phyloP scores from a whole-genome alignment of 495 filamentous ascomycete genomes.

The Daldinia concentrica region DNA sequence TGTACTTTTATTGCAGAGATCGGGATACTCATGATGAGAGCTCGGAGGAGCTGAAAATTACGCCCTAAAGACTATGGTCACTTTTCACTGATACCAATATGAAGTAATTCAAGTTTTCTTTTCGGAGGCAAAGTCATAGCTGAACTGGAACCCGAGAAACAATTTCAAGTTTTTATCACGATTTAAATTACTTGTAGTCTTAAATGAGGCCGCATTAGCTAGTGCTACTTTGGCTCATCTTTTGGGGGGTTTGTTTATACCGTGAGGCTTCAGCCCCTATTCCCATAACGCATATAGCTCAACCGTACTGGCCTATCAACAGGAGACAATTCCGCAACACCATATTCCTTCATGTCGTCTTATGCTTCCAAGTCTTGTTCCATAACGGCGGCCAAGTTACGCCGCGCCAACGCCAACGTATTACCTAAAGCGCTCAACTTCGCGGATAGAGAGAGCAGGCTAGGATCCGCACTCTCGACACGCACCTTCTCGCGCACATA shows the following conservation, averaged over 20 bases:
- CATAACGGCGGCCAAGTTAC: slow-evolving; percentile 83
- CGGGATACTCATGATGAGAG: slow-evolving; percentile 9
- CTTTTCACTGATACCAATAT: slow-evolving; percentile 27
- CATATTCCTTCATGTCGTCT: not conserved
- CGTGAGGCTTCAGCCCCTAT: not conserved
- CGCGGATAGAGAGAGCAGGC: slow-evolving; percentile 82
- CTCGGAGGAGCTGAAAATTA: slow-evolving; percentile 10
- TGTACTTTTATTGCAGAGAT: slow-evolving; percentile 33
- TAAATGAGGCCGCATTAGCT: not conserved
- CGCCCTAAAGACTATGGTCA: slow-evolving; percentile 2
- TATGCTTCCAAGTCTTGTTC: slow-evolving; percentile 58
- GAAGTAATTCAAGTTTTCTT: slow-evolving; percentile 22
- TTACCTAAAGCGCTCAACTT: slow-evolving; percentile 87
- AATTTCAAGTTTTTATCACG: not conserved
- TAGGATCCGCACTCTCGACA: slow-evolving; percentile 92
- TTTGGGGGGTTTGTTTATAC: too few relatives aligned
- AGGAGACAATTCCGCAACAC: not conserved
- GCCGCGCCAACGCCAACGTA: slow-evolving; percentile 70
- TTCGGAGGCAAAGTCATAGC: not conserved
- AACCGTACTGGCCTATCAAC: not conserved
- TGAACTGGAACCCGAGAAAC: not conserved
- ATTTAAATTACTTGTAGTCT: not conserved
- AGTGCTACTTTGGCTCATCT: not conserved
- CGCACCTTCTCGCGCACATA: slow-evolving; percentile 88
- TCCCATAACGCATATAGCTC: not conserved